Base-by-base conservation (phyloP, 768 basidiomycete genomes). In the Hericium alpestre region DNA sequence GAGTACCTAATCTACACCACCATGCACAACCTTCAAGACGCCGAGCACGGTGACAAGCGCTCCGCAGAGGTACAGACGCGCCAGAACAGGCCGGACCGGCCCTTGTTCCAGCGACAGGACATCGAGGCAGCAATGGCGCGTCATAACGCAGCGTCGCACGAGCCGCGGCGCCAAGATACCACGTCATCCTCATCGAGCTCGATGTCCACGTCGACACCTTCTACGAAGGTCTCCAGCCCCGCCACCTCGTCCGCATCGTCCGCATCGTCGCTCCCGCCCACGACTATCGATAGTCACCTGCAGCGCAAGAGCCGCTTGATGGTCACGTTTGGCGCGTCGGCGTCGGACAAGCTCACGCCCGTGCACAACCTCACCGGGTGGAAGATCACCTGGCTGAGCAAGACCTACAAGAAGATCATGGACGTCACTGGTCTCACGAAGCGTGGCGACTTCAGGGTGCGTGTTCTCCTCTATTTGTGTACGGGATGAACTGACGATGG, bases 281-380 rank as follows among this genome's bases (percentile, higher is more conserved):
- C 43, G 10, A 15, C 7, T 53, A 48, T 22, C 61, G 5, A n/a
- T 41, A 2, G 56, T 55, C 25, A 18, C 8, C 55, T 70, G 59
- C 56, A 66, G 37, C 43, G 46, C 51, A 6, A 56, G 58, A 6
- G 47, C 70, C 10, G 69, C 7, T 66, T 73, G 9, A 69, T 63
- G 0, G 71, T 79, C 2, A 76, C 76, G 0, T 81, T 81, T 57
- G 76, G 78, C 3, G 74, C 78, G 55, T 79, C 73, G 39, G 78
- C 78, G 5, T 68, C 78, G 15, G 67, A 67, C 4, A 62, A 69
- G 25, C 63, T 80, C 49, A 64, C 72, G 23, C 70, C 74, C 8
- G 65, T 71, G 13, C 67, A 72, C 52, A 79, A 79, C 60, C 64
- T 80, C 49, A 69, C 74, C 37, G 77, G 76, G 5, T 77, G 75